A percentile compares a stretch with the other conserved stretches of the same genome.
These are phyloP conservation scores for Nepenthes alata DNA, from an alignment of 179 eudicot species.

Conservation along the genomic window DNA sequence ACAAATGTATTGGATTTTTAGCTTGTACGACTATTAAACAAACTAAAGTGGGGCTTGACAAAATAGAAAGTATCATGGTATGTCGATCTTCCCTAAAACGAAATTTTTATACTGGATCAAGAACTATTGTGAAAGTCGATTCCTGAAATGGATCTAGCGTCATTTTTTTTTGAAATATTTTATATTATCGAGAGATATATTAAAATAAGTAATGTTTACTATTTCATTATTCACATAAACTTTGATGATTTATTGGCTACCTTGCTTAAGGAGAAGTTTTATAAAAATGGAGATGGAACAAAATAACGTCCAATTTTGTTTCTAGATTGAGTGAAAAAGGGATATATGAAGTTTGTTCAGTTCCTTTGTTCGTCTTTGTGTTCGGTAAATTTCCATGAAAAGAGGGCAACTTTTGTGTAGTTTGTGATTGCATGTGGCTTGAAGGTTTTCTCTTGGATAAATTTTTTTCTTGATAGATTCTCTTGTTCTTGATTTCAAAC, in stretches of 20 bases:
- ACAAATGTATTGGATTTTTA: no score
- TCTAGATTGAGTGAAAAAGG: constrained; percentile 10
- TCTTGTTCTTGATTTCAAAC: constrained; percentile 15
- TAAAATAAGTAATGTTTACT: neutral
- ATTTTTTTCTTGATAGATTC: constrained; percentile 18
- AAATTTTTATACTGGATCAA: no score
- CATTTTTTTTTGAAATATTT: no score
- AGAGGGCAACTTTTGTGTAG: constrained; percentile 13
- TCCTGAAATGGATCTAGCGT: neutral
- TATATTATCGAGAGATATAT: neutral
- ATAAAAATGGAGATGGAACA: constrained; percentile 4
- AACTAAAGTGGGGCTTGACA: no score
- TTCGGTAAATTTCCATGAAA: constrained; percentile 7
- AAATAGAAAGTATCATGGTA: no score
- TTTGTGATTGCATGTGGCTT: constrained; percentile 16
- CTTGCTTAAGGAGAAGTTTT: constrained; percentile 5
- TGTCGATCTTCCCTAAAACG: no score
- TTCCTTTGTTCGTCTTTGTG: constrained; percentile 14
- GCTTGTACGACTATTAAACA: no score
- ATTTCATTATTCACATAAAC: constrained; percentile 6
- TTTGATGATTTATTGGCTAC: constrained; percentile 4
- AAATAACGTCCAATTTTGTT: constrained; percentile 8
- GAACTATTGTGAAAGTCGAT: no score
- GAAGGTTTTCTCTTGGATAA: constrained; percentile 13
- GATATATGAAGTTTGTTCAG: constrained; percentile 7